phyloP scores from a whole-genome alignment of 2,329 filamentous ascomycete species.

The Colletotrichum higginsianum region DNA sequence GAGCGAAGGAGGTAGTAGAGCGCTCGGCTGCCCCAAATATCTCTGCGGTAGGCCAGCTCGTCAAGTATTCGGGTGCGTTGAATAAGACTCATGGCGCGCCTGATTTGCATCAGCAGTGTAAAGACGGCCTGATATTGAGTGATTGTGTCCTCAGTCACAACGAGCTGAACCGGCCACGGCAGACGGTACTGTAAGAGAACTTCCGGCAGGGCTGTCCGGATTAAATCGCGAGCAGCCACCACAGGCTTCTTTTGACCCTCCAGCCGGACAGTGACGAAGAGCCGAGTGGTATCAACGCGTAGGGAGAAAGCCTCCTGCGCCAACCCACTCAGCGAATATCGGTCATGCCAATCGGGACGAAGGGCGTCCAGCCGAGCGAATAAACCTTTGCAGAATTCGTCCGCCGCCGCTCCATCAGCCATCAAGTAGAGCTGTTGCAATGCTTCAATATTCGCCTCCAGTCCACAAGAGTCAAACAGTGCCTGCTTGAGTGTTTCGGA shows the following conservation, averaged over 20 bases:
- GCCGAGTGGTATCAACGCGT: slow-evolving; percentile 70
- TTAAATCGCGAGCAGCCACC: slow-evolving; percentile 54
- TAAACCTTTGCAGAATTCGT: slow-evolving; percentile 76
- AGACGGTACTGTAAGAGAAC: slow-evolving; percentile 80
- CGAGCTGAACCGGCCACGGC: slow-evolving; percentile 77
- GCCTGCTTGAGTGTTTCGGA: slow-evolving; percentile 75
- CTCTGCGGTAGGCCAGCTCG: slow-evolving; percentile 55
- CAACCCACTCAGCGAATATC: slow-evolving; percentile 84
- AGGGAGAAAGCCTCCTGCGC: slow-evolving; percentile 79
- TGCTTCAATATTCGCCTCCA: slow-evolving; percentile 75
- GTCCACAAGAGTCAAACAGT: slow-evolving; percentile 78
- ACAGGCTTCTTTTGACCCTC: slow-evolving; percentile 58
- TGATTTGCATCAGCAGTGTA: slow-evolving; percentile 83
- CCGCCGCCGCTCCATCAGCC: slow-evolving; percentile 78
- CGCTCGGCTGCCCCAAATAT: slow-evolving; percentile 59
- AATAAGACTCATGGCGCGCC: slow-evolving; percentile 78
- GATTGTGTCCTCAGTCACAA: slow-evolving; percentile 78
- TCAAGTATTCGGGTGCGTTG: slow-evolving; percentile 66
- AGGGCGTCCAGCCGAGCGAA: slow-evolving; percentile 81
- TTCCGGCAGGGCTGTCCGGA: slow-evolving; percentile 67
- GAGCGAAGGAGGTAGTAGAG: slow-evolving; percentile 75
- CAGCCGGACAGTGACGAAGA: slow-evolving; percentile 70
- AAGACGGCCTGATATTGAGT: slow-evolving; percentile 80
- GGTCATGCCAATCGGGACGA: slow-evolving; percentile 80
- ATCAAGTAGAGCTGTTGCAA: slow-evolving; percentile 84